Base-by-base conservation (phyloP, 2,329 filamentous ascomycete species). In the Pseudogymnoascus sp. region DNA sequence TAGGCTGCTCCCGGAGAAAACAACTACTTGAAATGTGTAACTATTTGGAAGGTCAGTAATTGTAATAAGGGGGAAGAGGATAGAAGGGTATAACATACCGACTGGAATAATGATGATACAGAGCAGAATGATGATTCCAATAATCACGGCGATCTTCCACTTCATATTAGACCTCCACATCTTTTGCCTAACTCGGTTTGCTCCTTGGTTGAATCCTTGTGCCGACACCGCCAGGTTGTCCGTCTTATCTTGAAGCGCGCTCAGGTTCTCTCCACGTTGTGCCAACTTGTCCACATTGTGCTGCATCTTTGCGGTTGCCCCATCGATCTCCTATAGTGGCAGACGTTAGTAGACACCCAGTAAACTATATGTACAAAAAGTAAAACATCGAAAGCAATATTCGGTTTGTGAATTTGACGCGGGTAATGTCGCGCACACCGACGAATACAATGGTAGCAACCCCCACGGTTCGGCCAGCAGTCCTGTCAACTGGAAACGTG, bases 141-240 rank as follows among this genome's bases (percentile, higher is more conserved):
- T 82, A 0, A 0, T 0, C 74, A 96, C 89, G 70, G 99, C 81
- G 79, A 93, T 97, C 82, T 97, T 94, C 77, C 94, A 88, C 86
- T 97, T 97, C 91, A 97, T 96, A 74, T 97, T 93, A 84, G 97
- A 97, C 93, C 92, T 97, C 93, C 93, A 97, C 93, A 97, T 97
- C 78, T 96, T 88, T 82, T 92, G 93, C 77, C 94, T 87, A 70
- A 99, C 93, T 71, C 91, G 83, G 82, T 97, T 99, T 77, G 95
- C 94, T 68, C 94, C 93, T 69, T 92, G 88, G 72, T 92, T 91
- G 85, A 99, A 99, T 66, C 91, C 92, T 76, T 96, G 92, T 64
- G 94, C 93, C 37, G 92, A 96, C 66, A 88, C 86, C 65, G 92
- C 92, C 69, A 99, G 83, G 78, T 96, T 95, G 80, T 97, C 87